Base-by-base conservation (phyloP, 176 grass and related monocot genomes). In the Zoysia japonica region DNA sequence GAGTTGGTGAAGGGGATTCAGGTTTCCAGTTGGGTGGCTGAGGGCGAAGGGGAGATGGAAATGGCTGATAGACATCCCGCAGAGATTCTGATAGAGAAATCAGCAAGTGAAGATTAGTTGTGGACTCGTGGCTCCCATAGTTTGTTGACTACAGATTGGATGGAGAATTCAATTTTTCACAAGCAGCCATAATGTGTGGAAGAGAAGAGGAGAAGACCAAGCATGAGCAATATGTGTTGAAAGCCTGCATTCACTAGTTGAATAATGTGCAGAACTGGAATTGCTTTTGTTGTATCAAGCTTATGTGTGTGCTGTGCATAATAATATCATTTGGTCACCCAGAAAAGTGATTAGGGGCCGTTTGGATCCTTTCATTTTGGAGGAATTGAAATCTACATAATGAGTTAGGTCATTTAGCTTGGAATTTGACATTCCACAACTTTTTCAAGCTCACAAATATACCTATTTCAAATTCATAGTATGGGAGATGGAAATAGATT, bases 121-220 rank as follows among this genome's bases (percentile, higher is more conserved):
- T 28, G 28, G 28, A 28, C 28, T 70, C 51, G 6, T 92, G 87
- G 74, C 61, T 88, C 48, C 68, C 76, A 19, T 84, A 92, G 3
- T 76, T 88, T 48, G 74, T 90, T 1, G 84, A 90, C 60, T 2
- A 3, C 2, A 91, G 78, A 46, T 42, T 88, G 40, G 37, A 78
- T 28, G 70, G 85, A 49, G 35, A 90, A 4, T 92, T 84, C 77
- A 85, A 80, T 42, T 57, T 57, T 8, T 64, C 35, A 19, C 60
- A 92, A 74, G 78, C 78, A 37, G 52, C 2, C 20, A 41, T 73
- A 10, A 52, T 92, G 84, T 19, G 13, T 88, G 42, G 78, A 92
- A 85, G 92, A 83, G 11, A 77, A 76, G 65, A 66, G 36, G 14
- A 85, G 28, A 60, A 83, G 87, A 41, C 87, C 78, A 9, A 75